Base-by-base conservation (phyloP, 306 rosid genomes). In the Vigna hirtella region DNA sequence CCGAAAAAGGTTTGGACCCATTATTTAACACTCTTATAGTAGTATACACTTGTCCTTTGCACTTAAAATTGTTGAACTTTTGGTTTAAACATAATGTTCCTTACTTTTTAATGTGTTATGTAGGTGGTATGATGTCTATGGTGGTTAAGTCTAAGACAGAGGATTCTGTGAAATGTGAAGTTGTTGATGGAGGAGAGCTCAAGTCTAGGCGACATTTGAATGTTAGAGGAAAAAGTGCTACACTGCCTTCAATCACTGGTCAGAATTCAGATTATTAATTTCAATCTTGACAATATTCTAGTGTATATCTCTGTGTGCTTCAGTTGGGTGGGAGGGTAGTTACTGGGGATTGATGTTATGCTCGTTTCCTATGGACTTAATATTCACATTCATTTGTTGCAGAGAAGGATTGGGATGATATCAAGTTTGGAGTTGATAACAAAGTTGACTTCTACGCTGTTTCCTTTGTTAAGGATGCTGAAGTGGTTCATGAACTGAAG, bases 321-420 rank as follows among this genome's bases (percentile, higher is more conserved):
- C 10, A 15, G 52, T 66, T 20, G 32, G 24, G 76, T 57, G 42
- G 17, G 56, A 14, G 62, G 49, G 62, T 61, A 26, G 30, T 18
- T 61, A 52, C 7, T 77, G 48, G 28, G 66, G 22, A 74, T 17
- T 24, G 16, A 24, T 34, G 63, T 57, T 82, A 28, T 58, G 34
- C 24, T 55, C 73, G 50, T 50, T 66, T 53, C 7, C 24, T 55
- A 62, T 51, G 53, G 36, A 62, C 50, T 56, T 73, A 24, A 76
- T 38, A 55, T 14, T 86, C 49, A 9, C 66, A 12, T 77, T 85
- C 48, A 59, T 77, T 77, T 91, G 9, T 55, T 89, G 84, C 99
- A 91, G 99, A 95, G 81, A 95, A 95, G 95, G 99, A 95, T 81
- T 95, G 99, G 99, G 99, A 95, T 69, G 99, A 95, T 81, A 95